Conservation (phyloP, 352 stramenopile genomes). For the Globisporangium mamillatum region DNA sequence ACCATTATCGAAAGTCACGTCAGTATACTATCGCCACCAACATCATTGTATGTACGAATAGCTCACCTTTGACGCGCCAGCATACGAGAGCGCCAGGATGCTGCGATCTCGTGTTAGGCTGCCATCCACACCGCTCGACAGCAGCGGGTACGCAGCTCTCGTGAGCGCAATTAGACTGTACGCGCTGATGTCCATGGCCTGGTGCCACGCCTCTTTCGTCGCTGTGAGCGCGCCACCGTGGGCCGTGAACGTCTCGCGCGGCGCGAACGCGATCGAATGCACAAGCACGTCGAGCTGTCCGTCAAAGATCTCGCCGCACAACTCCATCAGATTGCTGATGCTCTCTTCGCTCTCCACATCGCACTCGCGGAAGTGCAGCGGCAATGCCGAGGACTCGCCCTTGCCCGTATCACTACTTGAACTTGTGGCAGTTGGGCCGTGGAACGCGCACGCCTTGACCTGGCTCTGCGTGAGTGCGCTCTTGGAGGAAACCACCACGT, state of each 20-base stretch:
- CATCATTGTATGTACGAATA: not conserved
- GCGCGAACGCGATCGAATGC: slow-evolving; percentile 90
- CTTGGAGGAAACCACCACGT: slow-evolving; percentile 77
- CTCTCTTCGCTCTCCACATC: slow-evolving; percentile 69
- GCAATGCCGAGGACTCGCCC: slow-evolving; percentile 9
- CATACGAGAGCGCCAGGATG: slow-evolving; percentile 87
- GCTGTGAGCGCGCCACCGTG: slow-evolving; percentile 47
- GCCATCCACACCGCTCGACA: slow-evolving; percentile 22
- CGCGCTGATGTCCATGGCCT: slow-evolving; percentile 83
- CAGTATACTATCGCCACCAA: not conserved
- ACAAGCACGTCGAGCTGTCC: slow-evolving; percentile 81
- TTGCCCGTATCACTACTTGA: not conserved
- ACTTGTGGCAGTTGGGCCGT: slow-evolving; percentile 18
- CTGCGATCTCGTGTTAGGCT: slow-evolving; percentile 39
- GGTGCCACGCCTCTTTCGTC: slow-evolving; percentile 53
- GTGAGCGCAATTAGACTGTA: slow-evolving; percentile 90
- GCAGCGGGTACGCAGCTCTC: slow-evolving; percentile 54
- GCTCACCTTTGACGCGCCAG: slow-evolving; percentile 60
- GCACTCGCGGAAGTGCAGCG: slow-evolving; percentile 59
- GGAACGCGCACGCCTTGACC: slow-evolving; percentile 50
- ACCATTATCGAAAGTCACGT: not conserved
- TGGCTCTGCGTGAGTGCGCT: slow-evolving; percentile 41
- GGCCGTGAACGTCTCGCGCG: slow-evolving; percentile 63
- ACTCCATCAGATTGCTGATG: slow-evolving; percentile 46
- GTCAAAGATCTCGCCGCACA: slow-evolving; percentile 40